Evolutionary conservation across 202 grass and related monocot genomes (phyloP).

Genomic region (Eragrostis tef): DNA sequence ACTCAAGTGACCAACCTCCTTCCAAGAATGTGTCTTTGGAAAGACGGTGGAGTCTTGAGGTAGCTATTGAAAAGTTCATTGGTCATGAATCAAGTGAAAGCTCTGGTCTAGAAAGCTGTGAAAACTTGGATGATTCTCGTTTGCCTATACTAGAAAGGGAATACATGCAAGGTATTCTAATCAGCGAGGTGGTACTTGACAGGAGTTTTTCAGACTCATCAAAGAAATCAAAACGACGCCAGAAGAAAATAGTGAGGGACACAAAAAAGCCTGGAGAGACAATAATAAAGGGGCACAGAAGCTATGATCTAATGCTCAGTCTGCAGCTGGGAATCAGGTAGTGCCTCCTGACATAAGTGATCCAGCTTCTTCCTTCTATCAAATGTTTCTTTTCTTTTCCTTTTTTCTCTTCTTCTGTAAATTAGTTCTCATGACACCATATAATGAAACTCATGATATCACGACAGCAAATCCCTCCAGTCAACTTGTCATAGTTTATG

Average conservation of each 20-base stretch:
- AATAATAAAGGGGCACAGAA: conserved; percentile 96
- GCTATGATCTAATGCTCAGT: conserved; percentile 99
- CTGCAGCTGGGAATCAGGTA: conserved; percentile 98
- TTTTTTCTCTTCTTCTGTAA: background rate
- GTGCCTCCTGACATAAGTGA: conserved; percentile 27
- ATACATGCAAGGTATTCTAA: conserved; percentile 98
- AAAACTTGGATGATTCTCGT: conserved; percentile 62
- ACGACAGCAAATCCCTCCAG: background rate
- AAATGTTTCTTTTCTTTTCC: too few species aligned
- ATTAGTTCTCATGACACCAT: conserved; percentile 7
- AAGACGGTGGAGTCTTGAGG: conserved; percentile 99
- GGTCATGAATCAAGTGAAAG: conserved; percentile 60
- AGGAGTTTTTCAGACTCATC: conserved; percentile 74
- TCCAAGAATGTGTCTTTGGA: conserved; percentile 78
- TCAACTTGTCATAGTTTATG: conserved; percentile 11
- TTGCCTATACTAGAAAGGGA: conserved; percentile 90
- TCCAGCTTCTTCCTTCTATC: conserved; percentile 13
- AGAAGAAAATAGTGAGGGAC: conserved; percentile 81
- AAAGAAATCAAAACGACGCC: conserved; percentile 73
- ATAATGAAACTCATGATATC: background rate
- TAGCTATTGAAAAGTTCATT: conserved; percentile 92
- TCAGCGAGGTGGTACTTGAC: conserved; percentile 81
- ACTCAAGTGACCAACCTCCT: conserved; percentile 51
- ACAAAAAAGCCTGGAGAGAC: conserved; percentile 84
- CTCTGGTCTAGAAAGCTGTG: conserved; percentile 60